Conservation (phyloP, 2,329 filamentous ascomycete genomes). For the Talaromyces sp. region DNA sequence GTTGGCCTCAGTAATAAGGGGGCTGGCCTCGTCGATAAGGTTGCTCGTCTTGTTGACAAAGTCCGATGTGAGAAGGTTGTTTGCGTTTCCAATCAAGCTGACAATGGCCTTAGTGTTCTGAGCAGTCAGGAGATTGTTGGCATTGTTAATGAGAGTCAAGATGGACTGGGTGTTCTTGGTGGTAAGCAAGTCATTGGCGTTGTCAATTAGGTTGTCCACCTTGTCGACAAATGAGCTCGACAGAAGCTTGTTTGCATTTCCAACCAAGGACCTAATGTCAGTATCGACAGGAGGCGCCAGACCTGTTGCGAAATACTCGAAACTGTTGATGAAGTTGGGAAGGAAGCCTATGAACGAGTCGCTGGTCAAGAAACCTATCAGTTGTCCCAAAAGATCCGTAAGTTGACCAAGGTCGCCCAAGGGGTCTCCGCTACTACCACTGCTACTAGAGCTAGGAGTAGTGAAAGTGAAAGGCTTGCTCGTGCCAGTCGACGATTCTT, state of each 20-base stretch:
- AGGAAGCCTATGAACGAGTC: neutral
- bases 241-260: neutral
- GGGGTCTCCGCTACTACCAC: neutral
- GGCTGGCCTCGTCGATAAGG: slow-evolving; percentile 15
- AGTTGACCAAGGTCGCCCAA: neutral
- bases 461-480: neutral
- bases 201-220: slow-evolving; percentile 8
- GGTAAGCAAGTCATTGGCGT: slow-evolving; percentile 20
- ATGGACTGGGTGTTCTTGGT: slow-evolving; percentile 29
- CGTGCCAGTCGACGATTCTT: neutral
- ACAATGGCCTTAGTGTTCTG: slow-evolving; percentile 20
- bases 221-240: slow-evolving; percentile 4
- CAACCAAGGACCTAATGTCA: neutral
- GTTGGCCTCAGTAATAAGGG: slow-evolving; percentile 14
- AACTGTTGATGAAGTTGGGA: neutral
- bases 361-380: neutral
- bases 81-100: slow-evolving; percentile 7
- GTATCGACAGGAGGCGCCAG: slow-evolving; percentile 1
- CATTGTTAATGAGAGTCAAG: slow-evolving; percentile 12
- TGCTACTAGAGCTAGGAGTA: neutral
- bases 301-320: neutral
- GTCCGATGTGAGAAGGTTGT: slow-evolving; percentile 8
- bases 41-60: slow-evolving; percentile 12
- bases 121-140: slow-evolving; percentile 26
- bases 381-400: neutral